Evolutionary conservation across 2,329 filamentous ascomycete species (phyloP).

Genomic region (Colletotrichum sp.): DNA sequence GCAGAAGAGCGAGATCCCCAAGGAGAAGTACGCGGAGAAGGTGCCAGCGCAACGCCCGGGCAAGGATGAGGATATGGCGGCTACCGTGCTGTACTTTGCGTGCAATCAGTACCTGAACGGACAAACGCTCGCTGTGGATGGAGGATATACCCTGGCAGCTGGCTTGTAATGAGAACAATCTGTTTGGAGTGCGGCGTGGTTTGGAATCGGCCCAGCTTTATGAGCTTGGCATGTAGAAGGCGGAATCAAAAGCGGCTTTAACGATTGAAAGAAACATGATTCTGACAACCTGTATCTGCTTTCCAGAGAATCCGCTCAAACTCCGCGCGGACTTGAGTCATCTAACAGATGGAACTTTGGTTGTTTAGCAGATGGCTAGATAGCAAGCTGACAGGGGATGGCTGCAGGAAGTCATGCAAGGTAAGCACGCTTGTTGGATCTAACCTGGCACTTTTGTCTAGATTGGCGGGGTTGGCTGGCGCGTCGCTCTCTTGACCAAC

Average conservation of each 20-base stretch:
- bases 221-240: neutral
- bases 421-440: neutral
- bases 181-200: neutral
- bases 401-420: neutral
- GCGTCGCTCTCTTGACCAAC: neutral
- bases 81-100: conserved; percentile 63
- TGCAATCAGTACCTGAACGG: conserved; percentile 50
- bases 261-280: neutral
- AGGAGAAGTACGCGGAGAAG: conserved; percentile 61
- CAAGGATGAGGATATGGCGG: conserved; percentile 73
- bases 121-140: conserved; percentile 48
- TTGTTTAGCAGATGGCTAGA: neutral
- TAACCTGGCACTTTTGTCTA: neutral
- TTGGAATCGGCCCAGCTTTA: neutral
- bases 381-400: neutral
- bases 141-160: conserved; percentile 45
- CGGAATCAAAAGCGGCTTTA: neutral
- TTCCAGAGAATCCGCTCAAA: neutral
- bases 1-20: conserved; percentile 65
- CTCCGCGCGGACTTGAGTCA: neutral
- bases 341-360: neutral
- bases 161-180: conserved; percentile 29
- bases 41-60: conserved; percentile 73
- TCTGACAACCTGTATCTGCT: neutral
- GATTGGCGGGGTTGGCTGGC: neutral